Conservation (phyloP, 2,329 filamentous ascomycete genomes). For the Colletotrichum plurivorum region DNA sequence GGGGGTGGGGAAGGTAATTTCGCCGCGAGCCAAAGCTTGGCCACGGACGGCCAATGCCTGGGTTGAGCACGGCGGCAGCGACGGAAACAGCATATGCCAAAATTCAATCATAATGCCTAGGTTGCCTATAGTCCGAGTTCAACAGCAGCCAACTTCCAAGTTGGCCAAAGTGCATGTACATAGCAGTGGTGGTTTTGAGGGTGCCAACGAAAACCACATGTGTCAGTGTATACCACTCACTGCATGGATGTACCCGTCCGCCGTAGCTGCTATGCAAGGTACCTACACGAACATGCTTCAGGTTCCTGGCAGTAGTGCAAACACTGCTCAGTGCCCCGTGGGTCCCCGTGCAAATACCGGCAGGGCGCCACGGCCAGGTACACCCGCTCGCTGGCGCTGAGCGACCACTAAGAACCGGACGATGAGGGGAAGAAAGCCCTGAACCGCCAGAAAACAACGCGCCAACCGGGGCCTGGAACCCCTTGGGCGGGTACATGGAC, state of each 20-base stretch:
- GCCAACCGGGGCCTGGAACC: constrained; percentile 16
- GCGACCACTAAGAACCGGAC: constrained; percentile 1
- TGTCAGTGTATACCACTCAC: too few relatives aligned
- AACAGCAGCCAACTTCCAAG: too few relatives aligned
- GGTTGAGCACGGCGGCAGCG: background rate
- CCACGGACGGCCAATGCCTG: constrained; percentile 6
- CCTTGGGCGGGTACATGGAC: background rate
- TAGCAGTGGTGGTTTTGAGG: too few relatives aligned
- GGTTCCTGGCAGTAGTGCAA: constrained; percentile 6
- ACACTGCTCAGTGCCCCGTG: background rate
- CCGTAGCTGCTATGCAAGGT: too few relatives aligned
- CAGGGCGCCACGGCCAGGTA: constrained; percentile 24
- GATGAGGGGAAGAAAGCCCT: background rate
- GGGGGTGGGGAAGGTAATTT: constrained; percentile 40
- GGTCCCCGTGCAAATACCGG: constrained; percentile 34
- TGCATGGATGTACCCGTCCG: background rate
- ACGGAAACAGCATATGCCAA: too few relatives aligned
- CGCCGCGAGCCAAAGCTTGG: constrained; percentile 37
- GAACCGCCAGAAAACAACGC: background rate
- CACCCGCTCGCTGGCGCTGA: constrained; percentile 21
- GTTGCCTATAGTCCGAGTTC: too few relatives aligned
- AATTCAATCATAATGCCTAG: too few relatives aligned
- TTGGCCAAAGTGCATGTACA: too few relatives aligned
- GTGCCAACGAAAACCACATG: background rate
- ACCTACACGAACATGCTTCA: background rate